Evolutionary conservation across 2,329 filamentous ascomycete genomes (phyloP).

Genomic region (Didymella pomorum): DNA sequence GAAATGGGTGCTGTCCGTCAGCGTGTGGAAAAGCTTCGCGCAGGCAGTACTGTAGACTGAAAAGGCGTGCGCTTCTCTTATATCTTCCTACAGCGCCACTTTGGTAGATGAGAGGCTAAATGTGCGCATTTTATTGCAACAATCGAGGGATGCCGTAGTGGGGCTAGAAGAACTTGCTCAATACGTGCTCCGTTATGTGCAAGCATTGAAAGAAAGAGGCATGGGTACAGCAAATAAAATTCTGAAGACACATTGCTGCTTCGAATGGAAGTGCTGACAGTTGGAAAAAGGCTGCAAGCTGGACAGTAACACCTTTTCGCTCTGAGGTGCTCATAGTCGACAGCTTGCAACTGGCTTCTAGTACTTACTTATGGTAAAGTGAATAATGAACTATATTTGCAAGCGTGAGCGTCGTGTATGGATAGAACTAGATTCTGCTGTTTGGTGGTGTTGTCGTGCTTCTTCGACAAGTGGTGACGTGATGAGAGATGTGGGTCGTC

Average conservation of each 20-base stretch:
- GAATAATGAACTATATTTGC: too few relatives aligned
- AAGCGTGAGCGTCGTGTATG: not conserved
- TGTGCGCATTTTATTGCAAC: conserved; percentile 4
- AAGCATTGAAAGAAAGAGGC: too few relatives aligned
- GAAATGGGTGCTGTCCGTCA: not conserved
- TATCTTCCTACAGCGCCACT: not conserved
- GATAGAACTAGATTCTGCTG: not conserved
- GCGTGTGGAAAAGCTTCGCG: not conserved
- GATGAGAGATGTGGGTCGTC: not conserved
- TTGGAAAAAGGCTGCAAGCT: not conserved
- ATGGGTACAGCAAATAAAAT: not conserved
- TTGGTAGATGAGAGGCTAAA: conserved; percentile 3
- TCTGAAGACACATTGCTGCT: not conserved
- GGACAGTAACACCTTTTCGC: too few relatives aligned
- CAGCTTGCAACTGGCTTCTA: too few relatives aligned
- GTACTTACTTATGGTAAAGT: too few relatives aligned
- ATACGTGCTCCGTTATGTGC: conserved; percentile 15
- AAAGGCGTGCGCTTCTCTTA: not conserved
- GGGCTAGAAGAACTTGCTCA: conserved; percentile 4
- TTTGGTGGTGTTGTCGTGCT: not conserved
- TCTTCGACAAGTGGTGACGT: not conserved
- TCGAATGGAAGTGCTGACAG: not conserved
- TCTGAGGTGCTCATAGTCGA: not conserved
- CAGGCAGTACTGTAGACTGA: not conserved
- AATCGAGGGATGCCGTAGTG: not conserved